Percentiles rank a stretch among this genome's conserved stretches.
Conservation (phyloP, 257 asterid species). For the Rubia yunnanensis region DNA sequence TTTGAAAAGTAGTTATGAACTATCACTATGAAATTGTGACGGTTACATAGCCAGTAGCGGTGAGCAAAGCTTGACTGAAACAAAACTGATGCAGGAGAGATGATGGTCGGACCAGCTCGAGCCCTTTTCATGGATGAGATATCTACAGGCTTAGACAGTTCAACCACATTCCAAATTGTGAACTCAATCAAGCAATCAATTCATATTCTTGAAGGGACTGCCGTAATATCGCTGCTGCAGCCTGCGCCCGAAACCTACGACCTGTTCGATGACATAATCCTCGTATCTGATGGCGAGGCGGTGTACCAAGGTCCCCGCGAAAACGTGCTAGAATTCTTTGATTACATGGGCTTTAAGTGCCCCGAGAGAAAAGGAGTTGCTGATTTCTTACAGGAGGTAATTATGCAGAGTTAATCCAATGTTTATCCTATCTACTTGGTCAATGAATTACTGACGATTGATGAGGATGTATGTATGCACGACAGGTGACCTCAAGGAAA, state of each 20-base stretch:
- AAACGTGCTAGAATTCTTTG: slow-evolving; percentile 50
- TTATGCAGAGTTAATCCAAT: not conserved
- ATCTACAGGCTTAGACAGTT: slow-evolving; percentile 86
- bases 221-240: slow-evolving; percentile 77
- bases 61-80: not conserved
- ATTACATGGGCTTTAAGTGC: slow-evolving; percentile 68
- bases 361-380: slow-evolving; percentile 82
- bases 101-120: slow-evolving; percentile 86
- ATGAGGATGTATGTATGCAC: not conserved
- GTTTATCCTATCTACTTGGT: not conserved
- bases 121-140: slow-evolving; percentile 87
- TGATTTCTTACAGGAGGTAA: slow-evolving; percentile 42
- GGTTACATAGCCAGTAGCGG: not conserved
- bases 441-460: not conserved
- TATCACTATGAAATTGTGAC: not conserved
- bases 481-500: slow-evolving; percentile 22
- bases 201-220: slow-evolving; percentile 57
- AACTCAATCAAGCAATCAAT: slow-evolving; percentile 60
- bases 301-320: slow-evolving; percentile 85
- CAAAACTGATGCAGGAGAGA: slow-evolving; percentile 52
- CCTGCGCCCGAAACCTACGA: slow-evolving; percentile 87
- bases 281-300: slow-evolving; percentile 71
- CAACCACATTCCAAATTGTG: slow-evolving; percentile 79
- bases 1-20: too few species aligned
- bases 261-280: slow-evolving; percentile 81